Conservation (phyloP, 176 grass and related monocot species). For the Ananas comosus region DNA sequence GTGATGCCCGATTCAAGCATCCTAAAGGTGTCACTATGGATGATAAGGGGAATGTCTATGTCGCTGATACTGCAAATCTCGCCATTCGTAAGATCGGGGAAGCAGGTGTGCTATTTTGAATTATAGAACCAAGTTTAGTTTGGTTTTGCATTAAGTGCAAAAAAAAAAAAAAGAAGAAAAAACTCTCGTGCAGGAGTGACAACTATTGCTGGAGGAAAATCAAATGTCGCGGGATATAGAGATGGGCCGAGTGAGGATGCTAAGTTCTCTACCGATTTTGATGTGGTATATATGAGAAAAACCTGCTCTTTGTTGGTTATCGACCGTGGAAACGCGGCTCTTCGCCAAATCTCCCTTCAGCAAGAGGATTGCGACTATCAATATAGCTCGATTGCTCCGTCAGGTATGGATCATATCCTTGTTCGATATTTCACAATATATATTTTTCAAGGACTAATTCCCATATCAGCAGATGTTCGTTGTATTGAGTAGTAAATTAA, state of each 20-base stretch:
- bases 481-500: not conserved
- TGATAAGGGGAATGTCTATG: constrained; percentile 94
- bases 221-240: constrained; percentile 82
- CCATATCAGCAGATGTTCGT: not conserved
- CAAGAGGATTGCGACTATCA: constrained; percentile 84
- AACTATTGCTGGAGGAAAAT: constrained; percentile 97
- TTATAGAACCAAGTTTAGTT: not conserved
- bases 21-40: constrained; percentile 86
- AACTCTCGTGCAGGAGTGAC: constrained; percentile 53
- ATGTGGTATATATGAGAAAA: constrained; percentile 82
- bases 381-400: constrained; percentile 64
- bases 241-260: constrained; percentile 99
- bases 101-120: constrained; percentile 35
- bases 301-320: constrained; percentile 82
- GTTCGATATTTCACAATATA: not conserved
- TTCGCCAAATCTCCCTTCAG: constrained; percentile 84
- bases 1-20: constrained; percentile 83
- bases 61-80: constrained; percentile 89
- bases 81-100: constrained; percentile 92
- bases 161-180: not conserved
- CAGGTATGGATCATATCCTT: constrained; percentile 35
- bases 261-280: constrained; percentile 94
- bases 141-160: too few species aligned
- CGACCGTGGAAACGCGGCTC: constrained; percentile 91
- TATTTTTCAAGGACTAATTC: not conserved